Evolutionary conservation across 805 yeast genomes (phyloP).

Genomic region (Sugiyamaella marilandica): DNA sequence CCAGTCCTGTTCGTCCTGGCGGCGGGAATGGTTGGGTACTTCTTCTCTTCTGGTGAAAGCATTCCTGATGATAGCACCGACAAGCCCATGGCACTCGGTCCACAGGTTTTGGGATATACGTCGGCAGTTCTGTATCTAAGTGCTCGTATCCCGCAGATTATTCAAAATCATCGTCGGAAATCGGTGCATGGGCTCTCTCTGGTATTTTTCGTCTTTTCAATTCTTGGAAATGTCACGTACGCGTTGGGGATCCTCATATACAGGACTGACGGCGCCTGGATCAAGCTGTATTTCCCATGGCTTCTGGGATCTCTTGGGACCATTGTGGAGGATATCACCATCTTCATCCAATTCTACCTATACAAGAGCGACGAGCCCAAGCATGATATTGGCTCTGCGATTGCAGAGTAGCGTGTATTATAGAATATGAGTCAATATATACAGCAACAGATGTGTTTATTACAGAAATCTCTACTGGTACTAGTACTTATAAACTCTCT

Average conservation of each 20-base stretch:
- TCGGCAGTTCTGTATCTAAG: constrained; percentile 66
- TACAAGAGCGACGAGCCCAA: constrained; percentile 35
- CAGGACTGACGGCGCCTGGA: constrained; percentile 56
- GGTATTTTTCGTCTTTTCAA: constrained; percentile 68
- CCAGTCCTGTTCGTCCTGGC: constrained; percentile 59
- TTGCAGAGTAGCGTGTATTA: constrained; percentile 2
- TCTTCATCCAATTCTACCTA: constrained; percentile 61
- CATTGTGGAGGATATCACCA: constrained; percentile 61
- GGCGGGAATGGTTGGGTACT: constrained; percentile 60
- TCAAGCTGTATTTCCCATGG: constrained; percentile 67
- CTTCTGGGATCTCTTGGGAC: constrained; percentile 75
- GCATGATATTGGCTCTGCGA: constrained; percentile 7
- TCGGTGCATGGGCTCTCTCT: constrained; percentile 85
- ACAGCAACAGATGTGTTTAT: background rate
- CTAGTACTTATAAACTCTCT: constrained; percentile 28
- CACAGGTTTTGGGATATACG: constrained; percentile 65
- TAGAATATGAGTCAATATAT: background rate
- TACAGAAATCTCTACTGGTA: background rate
- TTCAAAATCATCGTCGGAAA: constrained; percentile 69
- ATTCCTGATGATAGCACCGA: constrained; percentile 21
- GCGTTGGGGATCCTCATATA: constrained; percentile 67
- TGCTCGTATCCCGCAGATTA: constrained; percentile 81
- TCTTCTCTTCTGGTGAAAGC: constrained; percentile 40
- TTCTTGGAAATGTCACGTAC: constrained; percentile 70
- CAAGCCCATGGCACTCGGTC: constrained; percentile 39